phyloP scores from a whole-genome alignment of 306 rosid genomes.

The Ziziphus jujuba region DNA sequence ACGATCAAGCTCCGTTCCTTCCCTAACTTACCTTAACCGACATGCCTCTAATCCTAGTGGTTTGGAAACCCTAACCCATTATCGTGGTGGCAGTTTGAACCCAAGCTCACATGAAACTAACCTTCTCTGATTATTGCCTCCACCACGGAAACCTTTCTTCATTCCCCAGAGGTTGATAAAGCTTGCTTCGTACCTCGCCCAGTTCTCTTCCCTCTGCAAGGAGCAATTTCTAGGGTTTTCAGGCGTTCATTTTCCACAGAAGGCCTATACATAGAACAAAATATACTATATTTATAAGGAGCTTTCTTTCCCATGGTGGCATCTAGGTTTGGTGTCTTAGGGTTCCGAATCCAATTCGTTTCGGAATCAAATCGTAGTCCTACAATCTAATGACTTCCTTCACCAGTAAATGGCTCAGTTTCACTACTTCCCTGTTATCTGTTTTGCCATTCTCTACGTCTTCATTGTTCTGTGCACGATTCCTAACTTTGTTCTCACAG shows the following conservation, averaged over 20 bases:
- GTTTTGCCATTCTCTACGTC: conserved; percentile 30
- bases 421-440: conserved; percentile 40
- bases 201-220: conserved; percentile 9
- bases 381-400: conserved; percentile 65
- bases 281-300: neutral
- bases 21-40: neutral
- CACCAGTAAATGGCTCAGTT: conserved; percentile 85
- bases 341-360: neutral
- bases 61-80: neutral
- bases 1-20: conserved; percentile 15
- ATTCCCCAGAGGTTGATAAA: conserved; percentile 5
- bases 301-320: neutral
- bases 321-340: neutral
- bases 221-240: conserved; percentile 63
- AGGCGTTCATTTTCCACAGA: neutral
- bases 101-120: conserved; percentile 16
- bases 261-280: neutral
- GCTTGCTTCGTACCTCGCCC: neutral
- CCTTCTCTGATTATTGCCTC: conserved; percentile 2
- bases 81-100: neutral
- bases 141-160: conserved; percentile 11
- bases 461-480: conserved; percentile 28
- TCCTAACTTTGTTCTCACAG: conserved; percentile 21
- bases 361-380: conserved; percentile 3
- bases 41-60: neutral